Evolutionary conservation across 2,329 filamentous ascomycete species (phyloP).

Genomic region (Chaetomium globosum): DNA sequence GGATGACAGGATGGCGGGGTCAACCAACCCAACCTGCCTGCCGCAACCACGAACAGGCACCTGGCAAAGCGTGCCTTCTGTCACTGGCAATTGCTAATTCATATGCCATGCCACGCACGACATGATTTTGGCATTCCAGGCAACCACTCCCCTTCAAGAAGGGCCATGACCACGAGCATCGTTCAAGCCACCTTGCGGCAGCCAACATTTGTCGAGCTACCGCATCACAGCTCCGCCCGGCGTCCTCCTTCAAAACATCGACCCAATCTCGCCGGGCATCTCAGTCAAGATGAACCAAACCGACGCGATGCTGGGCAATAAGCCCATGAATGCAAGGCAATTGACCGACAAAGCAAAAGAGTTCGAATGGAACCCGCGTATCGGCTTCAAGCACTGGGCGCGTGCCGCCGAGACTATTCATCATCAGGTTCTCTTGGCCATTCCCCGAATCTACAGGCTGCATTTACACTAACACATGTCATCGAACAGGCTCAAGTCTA

Average conservation of each 20-base stretch:
- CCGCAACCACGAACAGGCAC: constrained; percentile 11
- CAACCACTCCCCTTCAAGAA: not conserved
- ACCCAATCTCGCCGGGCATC: too few species aligned
- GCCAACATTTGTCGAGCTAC: not conserved
- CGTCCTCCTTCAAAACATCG: not conserved
- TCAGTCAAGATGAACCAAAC: constrained; percentile 20
- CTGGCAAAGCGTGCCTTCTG: not conserved
- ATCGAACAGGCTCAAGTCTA: constrained; percentile 74
- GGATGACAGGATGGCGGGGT: constrained; percentile 13
- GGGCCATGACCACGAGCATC: not conserved
- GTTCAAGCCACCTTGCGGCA: not conserved
- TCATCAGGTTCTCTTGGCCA: constrained; percentile 66
- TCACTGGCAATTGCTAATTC: not conserved
- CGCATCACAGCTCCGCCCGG: not conserved
- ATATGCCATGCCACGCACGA: not conserved
- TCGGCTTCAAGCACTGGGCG: constrained; percentile 79
- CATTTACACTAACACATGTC: constrained; percentile 33
- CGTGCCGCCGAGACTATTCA: constrained; percentile 77
- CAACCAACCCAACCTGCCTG: not conserved
- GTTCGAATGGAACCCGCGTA: constrained; percentile 77
- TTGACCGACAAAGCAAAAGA: constrained; percentile 74
- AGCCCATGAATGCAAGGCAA: constrained; percentile 74
- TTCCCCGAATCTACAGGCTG: not conserved
- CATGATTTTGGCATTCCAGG: not conserved
- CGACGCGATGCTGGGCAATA: constrained; percentile 30